Conservation (phyloP, 2,329 filamentous ascomycete species). For the Trichoderma lentiforme region DNA sequence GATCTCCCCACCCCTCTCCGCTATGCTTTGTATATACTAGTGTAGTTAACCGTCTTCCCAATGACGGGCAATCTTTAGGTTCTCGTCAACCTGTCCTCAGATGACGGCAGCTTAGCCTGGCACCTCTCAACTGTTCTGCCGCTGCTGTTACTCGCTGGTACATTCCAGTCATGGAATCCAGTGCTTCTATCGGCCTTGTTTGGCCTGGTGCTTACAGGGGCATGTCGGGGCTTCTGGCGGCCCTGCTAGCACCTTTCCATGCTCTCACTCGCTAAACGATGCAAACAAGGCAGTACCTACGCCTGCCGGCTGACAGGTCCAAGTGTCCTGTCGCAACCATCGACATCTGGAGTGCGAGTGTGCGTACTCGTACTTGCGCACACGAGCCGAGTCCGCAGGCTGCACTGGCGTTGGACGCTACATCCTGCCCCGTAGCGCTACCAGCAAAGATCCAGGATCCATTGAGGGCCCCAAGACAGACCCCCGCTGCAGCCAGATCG, state of each 20-base stretch:
- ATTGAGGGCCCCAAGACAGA: background rate
- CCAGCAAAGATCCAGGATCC: background rate
- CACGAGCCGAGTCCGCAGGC: background rate
- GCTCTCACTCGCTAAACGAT: background rate
- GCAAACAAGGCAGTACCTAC: background rate
- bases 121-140: background rate
- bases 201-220: background rate
- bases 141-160: too few species aligned
- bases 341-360: background rate
- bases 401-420: background rate
- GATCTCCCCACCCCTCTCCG: conserved; percentile 1
- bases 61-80: background rate
- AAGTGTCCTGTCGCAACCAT: background rate
- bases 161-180: background rate
- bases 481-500: conserved; percentile 15
- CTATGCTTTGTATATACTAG: background rate
- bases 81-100: background rate
- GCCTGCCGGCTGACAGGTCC: background rate
- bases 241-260: background rate
- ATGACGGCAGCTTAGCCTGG: background rate
- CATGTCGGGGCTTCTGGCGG: background rate
- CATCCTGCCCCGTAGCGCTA: background rate
- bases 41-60: background rate
- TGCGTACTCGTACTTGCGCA: background rate
- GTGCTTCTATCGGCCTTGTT: background rate